Conservation (phyloP, 2,329 filamentous ascomycete genomes). For the Didymella pomorum region DNA sequence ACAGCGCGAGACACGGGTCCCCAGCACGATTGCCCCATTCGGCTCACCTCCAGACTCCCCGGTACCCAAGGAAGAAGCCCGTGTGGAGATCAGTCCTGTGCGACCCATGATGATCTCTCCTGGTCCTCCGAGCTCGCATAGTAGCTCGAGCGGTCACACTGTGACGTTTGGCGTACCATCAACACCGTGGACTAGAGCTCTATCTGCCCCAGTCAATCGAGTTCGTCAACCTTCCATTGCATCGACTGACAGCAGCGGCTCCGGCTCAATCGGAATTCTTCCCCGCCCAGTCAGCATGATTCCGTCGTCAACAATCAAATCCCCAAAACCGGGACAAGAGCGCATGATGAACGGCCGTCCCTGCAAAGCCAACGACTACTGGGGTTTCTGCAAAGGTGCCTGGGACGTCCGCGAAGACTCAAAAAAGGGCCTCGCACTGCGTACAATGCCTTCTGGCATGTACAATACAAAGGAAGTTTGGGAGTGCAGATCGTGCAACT, state of each 20-base stretch:
- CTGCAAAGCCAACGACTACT: conserved; percentile 52
- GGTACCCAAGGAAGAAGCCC: conserved; percentile 4
- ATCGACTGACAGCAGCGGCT: conserved; percentile 30
- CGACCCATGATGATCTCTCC: neutral
- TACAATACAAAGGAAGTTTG: conserved; percentile 47
- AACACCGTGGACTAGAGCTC: conserved; percentile 9
- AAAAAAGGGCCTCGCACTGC: conserved; percentile 43
- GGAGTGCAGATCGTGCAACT: conserved; percentile 48
- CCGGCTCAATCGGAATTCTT: conserved; percentile 26
- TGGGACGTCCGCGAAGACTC: conserved; percentile 48
- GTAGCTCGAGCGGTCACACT: conserved; percentile 17
- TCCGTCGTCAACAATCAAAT: conserved; percentile 30
- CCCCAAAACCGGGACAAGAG: conserved; percentile 27
- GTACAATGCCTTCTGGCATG: conserved; percentile 46
- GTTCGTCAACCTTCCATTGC: conserved; percentile 27
- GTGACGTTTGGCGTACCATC: conserved; percentile 7
- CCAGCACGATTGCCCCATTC: conserved; percentile 15
- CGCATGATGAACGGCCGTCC: conserved; percentile 48
- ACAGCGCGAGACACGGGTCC: neutral
- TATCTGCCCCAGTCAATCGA: conserved; percentile 6
- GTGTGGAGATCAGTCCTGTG: neutral
- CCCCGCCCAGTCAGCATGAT: conserved; percentile 23
- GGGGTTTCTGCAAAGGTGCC: conserved; percentile 53
- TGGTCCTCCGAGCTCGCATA: conserved; percentile 14
- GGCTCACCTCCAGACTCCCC: conserved; percentile 8